Evolutionary conservation across 139 green algal genomes (phyloP).

Genomic region (Chlorella sp.): DNA sequence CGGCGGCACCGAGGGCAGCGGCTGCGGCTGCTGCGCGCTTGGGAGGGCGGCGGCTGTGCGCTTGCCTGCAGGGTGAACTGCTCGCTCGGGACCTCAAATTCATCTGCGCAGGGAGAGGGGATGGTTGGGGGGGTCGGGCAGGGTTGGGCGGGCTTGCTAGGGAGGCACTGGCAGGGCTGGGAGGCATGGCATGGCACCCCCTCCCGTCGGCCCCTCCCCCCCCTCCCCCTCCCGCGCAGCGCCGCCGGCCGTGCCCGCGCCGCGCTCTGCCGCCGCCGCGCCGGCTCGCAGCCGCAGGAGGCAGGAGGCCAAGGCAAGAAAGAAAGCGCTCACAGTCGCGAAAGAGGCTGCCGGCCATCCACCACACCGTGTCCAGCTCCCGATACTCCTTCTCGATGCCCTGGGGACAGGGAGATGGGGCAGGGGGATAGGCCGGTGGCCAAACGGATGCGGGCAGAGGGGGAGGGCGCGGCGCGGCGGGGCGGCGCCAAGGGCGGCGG

Average conservation of each 20-base stretch:
- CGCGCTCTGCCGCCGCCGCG: too few relatives aligned
- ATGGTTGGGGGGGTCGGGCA: background rate
- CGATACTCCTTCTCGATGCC: constrained; percentile 86
- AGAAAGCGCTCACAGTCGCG: background rate
- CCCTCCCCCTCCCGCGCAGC: too few relatives aligned
- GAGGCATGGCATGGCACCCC: background rate
- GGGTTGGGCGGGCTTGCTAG: background rate
- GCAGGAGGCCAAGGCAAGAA: background rate
- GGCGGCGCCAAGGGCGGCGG: too few relatives aligned
- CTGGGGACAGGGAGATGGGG: constrained; percentile 3
- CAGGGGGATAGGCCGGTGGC: background rate
- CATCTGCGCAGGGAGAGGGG: constrained; percentile 36
- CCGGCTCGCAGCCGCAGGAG: too few relatives aligned
- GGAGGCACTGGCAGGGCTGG: background rate
- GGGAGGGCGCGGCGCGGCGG: too few relatives aligned
- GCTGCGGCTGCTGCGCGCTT: too few relatives aligned
- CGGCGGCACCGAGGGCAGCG: too few relatives aligned
- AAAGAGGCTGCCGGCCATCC: constrained; percentile 46
- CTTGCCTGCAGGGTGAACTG: constrained; percentile 74
- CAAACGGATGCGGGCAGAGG: background rate
- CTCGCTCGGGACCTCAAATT: constrained; percentile 92
- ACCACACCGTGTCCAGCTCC: constrained; percentile 94
- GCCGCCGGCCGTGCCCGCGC: too few relatives aligned
- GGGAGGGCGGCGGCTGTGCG: too few relatives aligned
- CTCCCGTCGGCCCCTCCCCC: background rate